Evolutionary conservation across 1,139 yeast genomes (phyloP).

Genomic region (Suzukiozyma palmioleophila): DNA sequence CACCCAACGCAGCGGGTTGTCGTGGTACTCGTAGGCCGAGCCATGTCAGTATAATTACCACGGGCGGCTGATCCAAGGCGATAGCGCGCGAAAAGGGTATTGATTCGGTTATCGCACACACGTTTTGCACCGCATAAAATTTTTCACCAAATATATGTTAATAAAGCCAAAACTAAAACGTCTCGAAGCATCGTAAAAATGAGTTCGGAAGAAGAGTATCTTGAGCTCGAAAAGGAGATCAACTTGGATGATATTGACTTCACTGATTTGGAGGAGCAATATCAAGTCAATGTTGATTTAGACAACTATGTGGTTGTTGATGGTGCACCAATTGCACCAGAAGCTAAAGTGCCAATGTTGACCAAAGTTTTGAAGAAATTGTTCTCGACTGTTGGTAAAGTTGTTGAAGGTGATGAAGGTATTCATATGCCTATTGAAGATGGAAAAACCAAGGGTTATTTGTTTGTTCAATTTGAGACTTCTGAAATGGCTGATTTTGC

Average conservation of each 20-base stretch:
- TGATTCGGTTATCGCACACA: neutral
- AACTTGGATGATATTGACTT: conserved; percentile 67
- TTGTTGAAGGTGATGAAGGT: conserved; percentile 62
- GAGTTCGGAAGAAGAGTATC: conserved; percentile 13
- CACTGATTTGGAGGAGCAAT: conserved; percentile 80
- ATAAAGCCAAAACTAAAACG: neutral
- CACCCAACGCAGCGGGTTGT: too few relatives aligned
- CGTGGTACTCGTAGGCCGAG: too few relatives aligned
- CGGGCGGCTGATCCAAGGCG: too few relatives aligned
- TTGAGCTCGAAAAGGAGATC: conserved; percentile 46
- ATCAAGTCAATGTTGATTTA: conserved; percentile 59
- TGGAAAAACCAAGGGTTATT: conserved; percentile 82
- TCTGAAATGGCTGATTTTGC: conserved; percentile 72
- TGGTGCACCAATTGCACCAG: conserved; percentile 96
- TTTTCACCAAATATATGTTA: conserved; percentile 1
- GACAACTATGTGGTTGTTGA: conserved; percentile 85
- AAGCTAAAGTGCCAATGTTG: conserved; percentile 77
- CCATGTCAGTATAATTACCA: too few relatives aligned
- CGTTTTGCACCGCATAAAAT: conserved; percentile 2
- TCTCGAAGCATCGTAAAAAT: neutral
- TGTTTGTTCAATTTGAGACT: conserved; percentile 77
- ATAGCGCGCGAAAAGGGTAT: too few relatives aligned
- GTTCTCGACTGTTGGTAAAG: conserved; percentile 65
- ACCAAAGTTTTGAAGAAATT: conserved; percentile 82
- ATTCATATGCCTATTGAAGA: conserved; percentile 78